Conservation (phyloP, 2,329 filamentous ascomycete genomes). For the Phialophora verrucosa region DNA sequence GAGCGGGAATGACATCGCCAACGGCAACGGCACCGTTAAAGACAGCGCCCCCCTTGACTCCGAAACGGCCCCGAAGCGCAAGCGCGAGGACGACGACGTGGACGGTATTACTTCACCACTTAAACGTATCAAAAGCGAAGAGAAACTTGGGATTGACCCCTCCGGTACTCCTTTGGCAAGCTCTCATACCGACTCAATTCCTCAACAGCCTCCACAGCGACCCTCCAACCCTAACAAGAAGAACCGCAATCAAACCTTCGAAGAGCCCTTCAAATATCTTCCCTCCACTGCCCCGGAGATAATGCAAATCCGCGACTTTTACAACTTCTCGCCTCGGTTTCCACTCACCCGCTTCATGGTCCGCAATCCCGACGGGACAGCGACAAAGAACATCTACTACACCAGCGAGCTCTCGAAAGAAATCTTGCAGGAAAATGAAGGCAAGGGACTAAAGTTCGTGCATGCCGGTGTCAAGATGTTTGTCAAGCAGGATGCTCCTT, state of each 20-base stretch:
- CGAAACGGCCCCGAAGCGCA: constrained; percentile 30
- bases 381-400: constrained; percentile 96
- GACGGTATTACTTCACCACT: constrained; percentile 13
- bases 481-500: constrained; percentile 93
- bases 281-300: constrained; percentile 72
- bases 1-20: constrained; percentile 20
- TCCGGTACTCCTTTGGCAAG: neutral
- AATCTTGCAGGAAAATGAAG: constrained; percentile 85
- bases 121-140: constrained; percentile 36
- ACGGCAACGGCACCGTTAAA: constrained; percentile 31
- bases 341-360: constrained; percentile 94
- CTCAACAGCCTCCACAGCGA: constrained; percentile 8
- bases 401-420: constrained; percentile 82
- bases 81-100: constrained; percentile 28
- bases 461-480: constrained; percentile 99
- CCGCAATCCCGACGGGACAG: constrained; percentile 84
- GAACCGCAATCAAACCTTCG: constrained; percentile 61
- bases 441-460: constrained; percentile 90
- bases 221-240: constrained; percentile 42
- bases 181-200: neutral
- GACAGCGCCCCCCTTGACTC: constrained; percentile 43
- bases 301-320: constrained; percentile 78
- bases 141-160: neutral
- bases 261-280: constrained; percentile 96
- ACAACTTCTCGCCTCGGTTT: constrained; percentile 81